phyloP scores from a whole-genome alignment of 768 basidiomycete genomes.

The Tricholoma flavovirens region DNA sequence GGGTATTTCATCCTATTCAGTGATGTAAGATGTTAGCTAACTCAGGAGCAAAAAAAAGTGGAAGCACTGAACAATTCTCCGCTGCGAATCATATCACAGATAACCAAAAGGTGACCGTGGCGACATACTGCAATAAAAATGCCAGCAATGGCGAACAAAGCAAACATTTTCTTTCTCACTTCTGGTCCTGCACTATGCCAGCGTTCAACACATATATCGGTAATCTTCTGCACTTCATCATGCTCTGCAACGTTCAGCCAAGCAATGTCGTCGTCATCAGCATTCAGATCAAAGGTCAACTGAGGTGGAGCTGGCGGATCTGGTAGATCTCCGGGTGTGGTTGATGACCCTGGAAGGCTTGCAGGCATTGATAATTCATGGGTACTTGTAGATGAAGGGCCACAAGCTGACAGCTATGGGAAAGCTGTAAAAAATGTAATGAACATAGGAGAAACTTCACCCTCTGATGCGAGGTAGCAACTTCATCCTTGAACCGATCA shows the following conservation, averaged over 20 bases:
- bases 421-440: not conserved
- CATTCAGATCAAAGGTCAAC: not conserved
- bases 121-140: slow-evolving; percentile 21
- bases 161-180: slow-evolving; percentile 17
- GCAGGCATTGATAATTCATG: not conserved
- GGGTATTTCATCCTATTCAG: slow-evolving; percentile 21
- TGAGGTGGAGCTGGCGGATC: not conserved
- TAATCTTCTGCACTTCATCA: slow-evolving; percentile 8
- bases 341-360: not conserved
- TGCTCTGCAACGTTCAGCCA: slow-evolving; percentile 15
- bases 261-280: slow-evolving; percentile 7
- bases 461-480: not conserved
- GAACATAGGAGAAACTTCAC: not conserved
- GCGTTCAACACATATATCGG: slow-evolving; percentile 15
- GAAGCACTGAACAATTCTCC: not conserved
- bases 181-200: not conserved
- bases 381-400: not conserved
- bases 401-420: not conserved
- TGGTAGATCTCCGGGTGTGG: not conserved
- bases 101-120: slow-evolving; percentile 20
- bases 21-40: not conserved
- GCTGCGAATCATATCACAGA: slow-evolving; percentile 16
- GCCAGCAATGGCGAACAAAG: slow-evolving; percentile 12
- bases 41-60: not conserved
- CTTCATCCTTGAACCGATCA: slow-evolving; percentile 2